A percentile compares a stretch with the other conserved stretches of the same genome.
Conservation (phyloP, 495 filamentous ascomycete species). For the Podospora fimiseda region DNA sequence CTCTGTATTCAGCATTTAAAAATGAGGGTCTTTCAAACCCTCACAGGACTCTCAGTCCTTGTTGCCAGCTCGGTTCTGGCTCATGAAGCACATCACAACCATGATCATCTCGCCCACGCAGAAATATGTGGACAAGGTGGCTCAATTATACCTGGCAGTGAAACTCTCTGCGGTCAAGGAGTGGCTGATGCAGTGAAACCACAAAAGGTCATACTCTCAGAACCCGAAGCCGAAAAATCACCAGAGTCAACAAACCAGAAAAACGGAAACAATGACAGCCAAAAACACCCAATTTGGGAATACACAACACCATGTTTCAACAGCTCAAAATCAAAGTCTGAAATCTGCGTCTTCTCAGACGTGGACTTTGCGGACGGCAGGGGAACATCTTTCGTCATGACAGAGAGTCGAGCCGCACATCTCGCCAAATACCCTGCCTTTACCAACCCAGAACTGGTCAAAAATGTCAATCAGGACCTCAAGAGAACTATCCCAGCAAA, state of each 20-base stretch:
- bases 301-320: slow-evolving; percentile 23
- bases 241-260: slow-evolving; percentile 12
- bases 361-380: slow-evolving; percentile 22
- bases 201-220: background rate
- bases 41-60: background rate
- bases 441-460: slow-evolving; percentile 14
- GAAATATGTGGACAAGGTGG: slow-evolving; percentile 1
- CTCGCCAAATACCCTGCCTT: slow-evolving; percentile 22
- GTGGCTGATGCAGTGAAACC: background rate
- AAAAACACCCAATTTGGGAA: slow-evolving; percentile 20
- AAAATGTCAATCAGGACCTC: slow-evolving; percentile 22
- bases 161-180: background rate
- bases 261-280: slow-evolving; percentile 9
- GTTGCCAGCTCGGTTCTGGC: background rate
- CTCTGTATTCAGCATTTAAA: background rate
- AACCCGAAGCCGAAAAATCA: background rate
- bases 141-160: background rate
- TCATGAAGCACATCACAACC: background rate
- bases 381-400: slow-evolving; percentile 30
- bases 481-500: slow-evolving; percentile 8
- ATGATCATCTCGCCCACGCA: slow-evolving; percentile 1
- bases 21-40: slow-evolving; percentile 1
- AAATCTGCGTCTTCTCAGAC: slow-evolving; percentile 30
- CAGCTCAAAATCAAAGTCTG: slow-evolving; percentile 5
- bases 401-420: slow-evolving; percentile 16